These are phyloP conservation scores for Colletotrichum magnum DNA, from an alignment of 2,329 filamentous ascomycete species.

Conservation along the genomic window DNA sequence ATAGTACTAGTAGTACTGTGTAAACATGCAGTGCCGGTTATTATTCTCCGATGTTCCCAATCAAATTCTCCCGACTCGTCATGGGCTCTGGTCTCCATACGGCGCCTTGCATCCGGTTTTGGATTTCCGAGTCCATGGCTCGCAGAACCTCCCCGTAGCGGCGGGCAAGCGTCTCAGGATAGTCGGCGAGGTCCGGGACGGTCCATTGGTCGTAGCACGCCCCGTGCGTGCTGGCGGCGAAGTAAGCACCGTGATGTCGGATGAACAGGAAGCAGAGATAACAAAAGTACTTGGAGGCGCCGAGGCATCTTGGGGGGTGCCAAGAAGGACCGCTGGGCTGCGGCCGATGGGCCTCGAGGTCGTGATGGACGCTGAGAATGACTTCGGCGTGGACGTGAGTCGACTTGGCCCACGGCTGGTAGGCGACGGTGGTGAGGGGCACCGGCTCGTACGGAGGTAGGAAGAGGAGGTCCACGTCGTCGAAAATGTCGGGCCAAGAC, in stretches of 20 bases:
- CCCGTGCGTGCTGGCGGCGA: constrained; percentile 40
- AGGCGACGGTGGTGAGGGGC: constrained; percentile 36
- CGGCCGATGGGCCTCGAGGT: constrained; percentile 20
- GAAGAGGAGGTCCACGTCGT: constrained; percentile 30
- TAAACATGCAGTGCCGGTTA: background rate
- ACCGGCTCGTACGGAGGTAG: constrained; percentile 36
- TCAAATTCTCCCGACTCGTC: constrained; percentile 41
- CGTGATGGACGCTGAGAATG: constrained; percentile 38
- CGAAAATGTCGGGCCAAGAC: constrained; percentile 23
- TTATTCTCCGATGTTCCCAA: constrained; percentile 9
- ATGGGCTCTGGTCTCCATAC: constrained; percentile 40
- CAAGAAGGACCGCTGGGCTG: constrained; percentile 1
- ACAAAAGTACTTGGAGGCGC: constrained; percentile 42
- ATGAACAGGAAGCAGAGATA: constrained; percentile 42
- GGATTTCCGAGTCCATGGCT: constrained; percentile 34
- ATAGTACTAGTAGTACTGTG: too few relatives aligned
- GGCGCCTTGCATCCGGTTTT: constrained; percentile 5
- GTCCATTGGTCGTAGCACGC: constrained; percentile 43
- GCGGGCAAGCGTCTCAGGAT: constrained; percentile 25
- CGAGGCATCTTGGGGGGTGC: constrained; percentile 36
- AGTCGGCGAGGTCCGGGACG: constrained; percentile 40
- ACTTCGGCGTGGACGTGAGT: constrained; percentile 42
- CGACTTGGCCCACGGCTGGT: constrained; percentile 39
- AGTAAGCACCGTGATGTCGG: constrained; percentile 39
- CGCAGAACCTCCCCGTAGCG: constrained; percentile 32